A percentile compares a stretch with the other conserved stretches of the same genome.
Evolutionary conservation across 768 basidiomycete genomes (phyloP).

Genomic region (Nevesoporus exiguus): DNA sequence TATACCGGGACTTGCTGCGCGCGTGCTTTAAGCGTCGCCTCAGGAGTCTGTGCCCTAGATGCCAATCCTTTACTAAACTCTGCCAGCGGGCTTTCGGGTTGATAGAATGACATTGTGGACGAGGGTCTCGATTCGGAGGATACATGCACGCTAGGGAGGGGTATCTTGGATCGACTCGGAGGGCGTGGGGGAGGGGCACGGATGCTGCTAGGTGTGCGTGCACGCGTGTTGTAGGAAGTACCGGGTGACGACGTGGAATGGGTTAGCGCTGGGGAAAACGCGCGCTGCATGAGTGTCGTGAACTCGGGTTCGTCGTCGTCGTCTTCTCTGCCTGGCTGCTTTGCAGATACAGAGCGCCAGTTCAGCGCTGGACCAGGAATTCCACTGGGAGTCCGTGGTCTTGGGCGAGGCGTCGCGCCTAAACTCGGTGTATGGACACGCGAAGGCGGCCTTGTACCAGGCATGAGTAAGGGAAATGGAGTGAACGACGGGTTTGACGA

Average conservation of each 20-base stretch:
- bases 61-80: constrained; percentile 33
- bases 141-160: constrained; percentile 69
- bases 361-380: constrained; percentile 64
- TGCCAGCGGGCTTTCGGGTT: constrained; percentile 51
- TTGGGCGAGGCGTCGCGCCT: constrained; percentile 54
- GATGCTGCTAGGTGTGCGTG: constrained; percentile 40
- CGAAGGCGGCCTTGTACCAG: constrained; percentile 42
- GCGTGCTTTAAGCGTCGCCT: constrained; percentile 55
- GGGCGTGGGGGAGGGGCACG: constrained; percentile 61
- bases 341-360: constrained; percentile 47
- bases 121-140: constrained; percentile 67
- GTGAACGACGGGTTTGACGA: constrained; percentile 44
- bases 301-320: constrained; percentile 44
- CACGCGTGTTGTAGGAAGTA: constrained; percentile 19
- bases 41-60: constrained; percentile 66
- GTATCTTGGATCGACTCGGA: constrained; percentile 82
- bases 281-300: constrained; percentile 50
- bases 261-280: constrained; percentile 56
- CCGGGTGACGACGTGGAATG: constrained; percentile 46
- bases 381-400: constrained; percentile 76
- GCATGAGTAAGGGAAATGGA: constrained; percentile 25
- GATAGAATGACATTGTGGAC: constrained; percentile 67
- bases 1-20: constrained; percentile 58
- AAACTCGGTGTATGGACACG: constrained; percentile 55
- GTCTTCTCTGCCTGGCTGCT: constrained; percentile 43